phyloP scores from a whole-genome alignment of 2,329 filamentous ascomycete species.

The Fusarium nygamai region DNA sequence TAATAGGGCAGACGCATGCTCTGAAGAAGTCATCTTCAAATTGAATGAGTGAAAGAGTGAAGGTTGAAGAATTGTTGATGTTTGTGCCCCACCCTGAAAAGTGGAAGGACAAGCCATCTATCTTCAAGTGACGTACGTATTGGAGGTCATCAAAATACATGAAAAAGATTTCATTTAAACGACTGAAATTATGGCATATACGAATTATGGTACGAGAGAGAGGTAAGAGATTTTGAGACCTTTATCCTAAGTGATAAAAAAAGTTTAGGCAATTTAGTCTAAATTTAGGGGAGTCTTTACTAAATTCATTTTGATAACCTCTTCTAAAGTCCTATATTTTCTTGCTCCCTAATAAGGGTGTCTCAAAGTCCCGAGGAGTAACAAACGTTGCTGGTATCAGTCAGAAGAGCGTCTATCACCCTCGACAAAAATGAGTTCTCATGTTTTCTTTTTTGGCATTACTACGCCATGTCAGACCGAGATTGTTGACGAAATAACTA shows the following conservation, averaged over 20 bases:
- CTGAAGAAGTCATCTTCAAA: slow-evolving; percentile 21
- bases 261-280: no score
- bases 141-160: neutral
- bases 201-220: neutral
- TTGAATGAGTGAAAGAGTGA: neutral
- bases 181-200: neutral
- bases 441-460: no score
- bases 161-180: neutral
- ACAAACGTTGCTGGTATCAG: neutral
- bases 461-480: no score
- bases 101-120: slow-evolving; percentile 22
- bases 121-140: slow-evolving; percentile 20
- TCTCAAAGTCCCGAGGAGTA: no score
- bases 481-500: neutral
- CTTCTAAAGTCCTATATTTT: no score
- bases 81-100: slow-evolving; percentile 30
- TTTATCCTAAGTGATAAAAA: no score
- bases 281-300: no score
- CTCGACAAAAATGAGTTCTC: neutral
- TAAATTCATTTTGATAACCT: no score
- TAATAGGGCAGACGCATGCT: slow-evolving; percentile 51
- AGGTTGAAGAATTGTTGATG: slow-evolving; percentile 1
- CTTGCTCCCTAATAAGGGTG: no score
- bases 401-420: neutral
- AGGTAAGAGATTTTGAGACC: no score